Conservation (phyloP, 257 asterid genomes). For the Ballota nigra region DNA sequence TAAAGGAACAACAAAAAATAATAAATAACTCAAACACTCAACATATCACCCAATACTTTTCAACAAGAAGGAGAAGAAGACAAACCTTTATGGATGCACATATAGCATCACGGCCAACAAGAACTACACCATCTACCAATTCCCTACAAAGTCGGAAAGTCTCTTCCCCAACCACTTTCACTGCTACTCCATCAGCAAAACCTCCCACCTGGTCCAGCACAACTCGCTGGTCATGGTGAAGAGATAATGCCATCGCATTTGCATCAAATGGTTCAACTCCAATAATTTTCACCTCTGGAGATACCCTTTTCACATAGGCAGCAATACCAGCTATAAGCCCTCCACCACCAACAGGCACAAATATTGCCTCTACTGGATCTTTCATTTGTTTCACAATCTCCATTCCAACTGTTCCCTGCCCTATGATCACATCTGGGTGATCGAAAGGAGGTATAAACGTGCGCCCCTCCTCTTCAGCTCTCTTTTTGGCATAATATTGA, state of each 20-base stretch:
- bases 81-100: constrained; percentile 96
- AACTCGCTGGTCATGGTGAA: constrained; percentile 70
- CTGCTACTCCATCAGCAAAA: constrained; percentile 96
- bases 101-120: constrained; percentile 89
- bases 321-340: constrained; percentile 94
- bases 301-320: constrained; percentile 84
- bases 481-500: constrained; percentile 73
- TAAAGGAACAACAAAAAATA: neutral
- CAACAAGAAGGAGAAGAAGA: neutral
- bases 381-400: constrained; percentile 75
- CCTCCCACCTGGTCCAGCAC: constrained; percentile 90
- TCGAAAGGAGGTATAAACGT: constrained; percentile 89
- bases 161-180: constrained; percentile 88
- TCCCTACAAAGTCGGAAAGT: constrained; percentile 69
- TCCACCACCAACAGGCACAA: constrained; percentile 93
- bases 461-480: constrained; percentile 65
- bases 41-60: neutral
- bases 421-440: constrained; percentile 82
- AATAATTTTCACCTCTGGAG: constrained; percentile 77
- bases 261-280: constrained; percentile 94
- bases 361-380: constrained; percentile 62
- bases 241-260: constrained; percentile 86
- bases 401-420: constrained; percentile 95
- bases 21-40: neutral
- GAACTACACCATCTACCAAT: constrained; percentile 80